Conservation (phyloP, 805 yeast species). For the Lipomyces spencermartinsiae region DNA sequence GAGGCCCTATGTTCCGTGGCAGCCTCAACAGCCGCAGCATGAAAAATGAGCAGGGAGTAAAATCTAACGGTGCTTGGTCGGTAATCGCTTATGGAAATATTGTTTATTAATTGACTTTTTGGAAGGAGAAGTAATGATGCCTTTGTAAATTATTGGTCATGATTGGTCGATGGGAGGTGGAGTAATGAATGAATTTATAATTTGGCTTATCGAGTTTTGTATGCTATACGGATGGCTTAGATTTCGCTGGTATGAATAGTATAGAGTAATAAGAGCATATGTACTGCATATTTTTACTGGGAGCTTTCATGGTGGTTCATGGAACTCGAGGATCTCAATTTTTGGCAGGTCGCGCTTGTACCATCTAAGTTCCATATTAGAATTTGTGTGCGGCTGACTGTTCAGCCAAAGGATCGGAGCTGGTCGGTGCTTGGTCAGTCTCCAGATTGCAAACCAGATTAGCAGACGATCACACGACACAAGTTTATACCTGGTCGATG, state of each 20-base stretch:
- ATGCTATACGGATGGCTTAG: background rate
- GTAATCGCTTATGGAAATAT: background rate
- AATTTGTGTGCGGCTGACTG: too few species aligned
- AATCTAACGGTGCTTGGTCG: background rate
- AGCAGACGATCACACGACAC: too few species aligned
- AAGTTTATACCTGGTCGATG: too few species aligned
- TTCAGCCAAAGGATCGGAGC: too few species aligned
- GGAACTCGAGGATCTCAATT: too few species aligned
- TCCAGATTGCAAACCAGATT: too few species aligned
- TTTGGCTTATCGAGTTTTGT: background rate
- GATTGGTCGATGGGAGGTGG: background rate
- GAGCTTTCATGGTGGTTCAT: too few species aligned
- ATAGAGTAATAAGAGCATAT: background rate
- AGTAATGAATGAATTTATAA: background rate
- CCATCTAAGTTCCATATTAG: too few species aligned
- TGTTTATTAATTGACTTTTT: background rate
- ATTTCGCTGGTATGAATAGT: background rate
- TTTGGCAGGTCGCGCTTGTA: too few species aligned
- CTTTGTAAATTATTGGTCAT: background rate
- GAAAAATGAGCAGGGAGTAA: background rate
- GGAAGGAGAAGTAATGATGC: background rate
- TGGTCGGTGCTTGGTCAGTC: too few species aligned
- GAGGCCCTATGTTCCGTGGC: constrained; percentile 9
- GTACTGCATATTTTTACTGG: background rate
- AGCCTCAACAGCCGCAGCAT: constrained; percentile 10